Conservation (phyloP, 371 early-diverging fungal species). For the Mortierella sp. region DNA sequence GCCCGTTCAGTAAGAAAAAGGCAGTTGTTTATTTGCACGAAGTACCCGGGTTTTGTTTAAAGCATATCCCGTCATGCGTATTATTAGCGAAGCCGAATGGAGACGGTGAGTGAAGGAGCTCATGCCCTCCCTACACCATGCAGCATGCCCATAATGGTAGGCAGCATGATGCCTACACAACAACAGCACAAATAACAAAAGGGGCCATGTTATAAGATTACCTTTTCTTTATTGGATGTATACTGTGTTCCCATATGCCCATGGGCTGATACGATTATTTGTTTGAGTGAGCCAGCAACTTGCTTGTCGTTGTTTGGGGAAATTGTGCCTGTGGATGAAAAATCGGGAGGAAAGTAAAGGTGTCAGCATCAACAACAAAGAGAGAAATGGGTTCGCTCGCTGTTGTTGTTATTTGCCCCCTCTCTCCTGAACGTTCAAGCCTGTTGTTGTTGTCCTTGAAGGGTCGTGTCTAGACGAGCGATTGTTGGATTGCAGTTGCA, state of each 20-base stretch:
- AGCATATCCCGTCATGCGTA: neutral
- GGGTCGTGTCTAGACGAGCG: neutral
- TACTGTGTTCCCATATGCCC: conserved; percentile 2
- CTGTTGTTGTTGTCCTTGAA: neutral
- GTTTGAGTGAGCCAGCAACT: neutral
- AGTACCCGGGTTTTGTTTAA: conserved; percentile 1
- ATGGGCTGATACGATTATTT: neutral
- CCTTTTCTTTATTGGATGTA: neutral
- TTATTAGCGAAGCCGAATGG: neutral
- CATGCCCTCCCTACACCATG: neutral
- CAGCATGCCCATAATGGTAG: neutral
- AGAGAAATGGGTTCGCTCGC: neutral
- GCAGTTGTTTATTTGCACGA: neutral
- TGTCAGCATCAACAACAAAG: too few relatives aligned
- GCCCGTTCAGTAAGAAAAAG: neutral
- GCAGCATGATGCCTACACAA: neutral
- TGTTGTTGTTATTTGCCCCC: neutral
- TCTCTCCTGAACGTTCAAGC: neutral
- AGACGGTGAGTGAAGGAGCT: neutral
- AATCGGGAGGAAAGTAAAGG: conserved; percentile 1
- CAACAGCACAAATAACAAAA: neutral
- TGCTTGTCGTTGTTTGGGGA: neutral
- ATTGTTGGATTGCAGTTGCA: neutral
- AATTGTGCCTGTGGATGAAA: neutral
- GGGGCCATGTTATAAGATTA: neutral